Conservation (phyloP, 139 green algal species). For the Zygnema cylindricum region DNA sequence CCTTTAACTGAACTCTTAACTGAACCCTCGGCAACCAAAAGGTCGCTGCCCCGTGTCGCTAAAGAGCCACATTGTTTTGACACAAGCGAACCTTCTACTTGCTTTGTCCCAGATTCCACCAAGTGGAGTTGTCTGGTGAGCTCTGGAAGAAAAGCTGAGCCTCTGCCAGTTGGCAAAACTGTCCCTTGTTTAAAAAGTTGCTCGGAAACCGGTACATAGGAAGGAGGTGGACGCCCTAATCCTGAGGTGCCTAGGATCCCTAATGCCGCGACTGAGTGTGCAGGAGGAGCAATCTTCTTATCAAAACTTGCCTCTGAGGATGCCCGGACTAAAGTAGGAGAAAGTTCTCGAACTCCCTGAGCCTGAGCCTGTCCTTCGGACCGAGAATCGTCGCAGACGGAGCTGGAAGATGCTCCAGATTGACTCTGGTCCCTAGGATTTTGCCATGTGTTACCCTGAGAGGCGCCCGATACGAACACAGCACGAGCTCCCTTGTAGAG, state of each 20-base stretch:
- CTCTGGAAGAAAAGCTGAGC: neutral
- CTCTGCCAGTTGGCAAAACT: neutral
- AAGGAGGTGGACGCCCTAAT: neutral
- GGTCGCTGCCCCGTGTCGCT: neutral
- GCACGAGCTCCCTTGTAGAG: slow-evolving; percentile 21
- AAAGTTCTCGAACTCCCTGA: neutral
- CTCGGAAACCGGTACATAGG: neutral
- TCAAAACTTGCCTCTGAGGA: neutral
- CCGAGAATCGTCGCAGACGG: neutral
- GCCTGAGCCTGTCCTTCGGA: neutral
- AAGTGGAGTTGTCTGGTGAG: neutral
- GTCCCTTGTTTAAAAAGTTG: neutral
- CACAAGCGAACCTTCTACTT: neutral
- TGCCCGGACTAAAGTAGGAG: neutral
- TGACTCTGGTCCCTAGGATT: neutral
- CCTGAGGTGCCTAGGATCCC: neutral
- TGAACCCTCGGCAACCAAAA: neutral
- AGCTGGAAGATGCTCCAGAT: neutral
- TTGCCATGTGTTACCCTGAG: slow-evolving; percentile 9
- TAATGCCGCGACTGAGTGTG: neutral
- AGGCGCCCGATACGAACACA: slow-evolving; percentile 16
- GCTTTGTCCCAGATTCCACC: neutral
- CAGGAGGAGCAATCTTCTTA: neutral
- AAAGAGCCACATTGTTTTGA: neutral
- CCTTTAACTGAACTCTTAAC: no score